These are phyloP conservation scores for Boletus huronensis DNA, from an alignment of 768 basidiomycete genomes.

Conservation along the genomic window DNA sequence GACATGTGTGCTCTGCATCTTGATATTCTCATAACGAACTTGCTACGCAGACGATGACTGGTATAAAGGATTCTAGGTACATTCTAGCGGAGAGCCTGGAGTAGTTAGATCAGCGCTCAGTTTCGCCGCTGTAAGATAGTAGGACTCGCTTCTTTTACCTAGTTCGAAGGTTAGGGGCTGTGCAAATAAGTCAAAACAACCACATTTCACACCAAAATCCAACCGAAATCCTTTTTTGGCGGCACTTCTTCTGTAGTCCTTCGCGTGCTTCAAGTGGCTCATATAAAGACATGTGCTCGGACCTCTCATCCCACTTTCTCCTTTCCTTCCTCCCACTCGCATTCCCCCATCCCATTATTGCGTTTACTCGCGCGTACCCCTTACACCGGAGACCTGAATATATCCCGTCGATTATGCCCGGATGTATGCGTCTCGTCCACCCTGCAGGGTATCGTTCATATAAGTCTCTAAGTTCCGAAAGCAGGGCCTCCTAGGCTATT, in stretches of 20 bases:
- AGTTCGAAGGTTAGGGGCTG: background rate
- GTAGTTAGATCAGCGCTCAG: background rate
- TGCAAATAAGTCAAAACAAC: background rate
- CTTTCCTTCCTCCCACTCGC: background rate
- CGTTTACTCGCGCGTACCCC: background rate
- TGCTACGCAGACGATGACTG: background rate
- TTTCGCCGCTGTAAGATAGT: background rate
- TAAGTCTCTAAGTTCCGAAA: background rate
- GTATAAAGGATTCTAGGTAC: background rate
- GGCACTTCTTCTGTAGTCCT: background rate
- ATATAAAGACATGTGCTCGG: background rate
- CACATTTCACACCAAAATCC: background rate
- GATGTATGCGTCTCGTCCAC: background rate
- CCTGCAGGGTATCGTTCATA: background rate
- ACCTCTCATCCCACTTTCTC: background rate
- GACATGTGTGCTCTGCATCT: background rate
- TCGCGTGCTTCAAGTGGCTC: background rate
- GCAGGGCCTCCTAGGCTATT: background rate
- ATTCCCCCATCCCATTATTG: background rate
- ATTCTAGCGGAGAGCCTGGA: background rate
- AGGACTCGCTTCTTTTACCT: background rate
- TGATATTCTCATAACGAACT: background rate
- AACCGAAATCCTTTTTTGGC: background rate
- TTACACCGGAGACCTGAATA: background rate
- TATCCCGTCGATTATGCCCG: background rate